Percentiles rank a stretch among this genome's conserved stretches.
phyloP scores from a whole-genome alignment of 202 grass and related monocot species.

The Cymbopogon flexuosus region DNA sequence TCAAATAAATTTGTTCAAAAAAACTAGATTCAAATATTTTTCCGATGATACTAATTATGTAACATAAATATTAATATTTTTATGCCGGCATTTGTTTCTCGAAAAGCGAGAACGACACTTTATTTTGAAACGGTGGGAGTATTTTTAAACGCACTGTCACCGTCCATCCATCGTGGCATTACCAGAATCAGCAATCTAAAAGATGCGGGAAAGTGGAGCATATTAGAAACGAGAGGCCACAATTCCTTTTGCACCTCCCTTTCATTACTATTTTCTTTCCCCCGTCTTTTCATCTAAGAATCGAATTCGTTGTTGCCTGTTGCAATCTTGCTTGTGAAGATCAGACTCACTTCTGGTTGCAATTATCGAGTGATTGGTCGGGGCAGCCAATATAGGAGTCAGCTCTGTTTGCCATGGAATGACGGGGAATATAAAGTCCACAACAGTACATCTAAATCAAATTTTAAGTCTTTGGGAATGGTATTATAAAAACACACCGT shows the following conservation, averaged over 20 bases:
- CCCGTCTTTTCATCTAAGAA: background rate
- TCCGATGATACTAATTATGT: too few relatives aligned
- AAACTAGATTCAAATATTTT: too few relatives aligned
- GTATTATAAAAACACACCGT: background rate
- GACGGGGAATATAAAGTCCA: background rate
- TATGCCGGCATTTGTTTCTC: too few relatives aligned
- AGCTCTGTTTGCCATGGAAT: background rate
- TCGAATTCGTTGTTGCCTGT: background rate
- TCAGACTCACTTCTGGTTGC: background rate
- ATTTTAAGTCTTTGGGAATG: too few relatives aligned
- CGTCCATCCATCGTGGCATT: too few relatives aligned
- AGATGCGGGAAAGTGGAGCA: background rate
- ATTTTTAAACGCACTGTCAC: too few relatives aligned
- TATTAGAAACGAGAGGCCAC: background rate
- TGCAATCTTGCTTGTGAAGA: constrained; percentile 1
- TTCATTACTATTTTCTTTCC: background rate
- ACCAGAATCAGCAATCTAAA: too few relatives aligned
- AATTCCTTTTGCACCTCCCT: background rate
- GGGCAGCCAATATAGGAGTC: background rate
- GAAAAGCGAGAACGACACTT: too few relatives aligned
- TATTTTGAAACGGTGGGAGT: too few relatives aligned
- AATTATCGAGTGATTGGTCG: background rate
- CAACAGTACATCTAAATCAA: too few relatives aligned
- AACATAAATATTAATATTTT: too few relatives aligned
- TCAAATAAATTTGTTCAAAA: too few relatives aligned